Evolutionary conservation across 768 basidiomycete species (phyloP).

Genomic region (Leccinum boreale): DNA sequence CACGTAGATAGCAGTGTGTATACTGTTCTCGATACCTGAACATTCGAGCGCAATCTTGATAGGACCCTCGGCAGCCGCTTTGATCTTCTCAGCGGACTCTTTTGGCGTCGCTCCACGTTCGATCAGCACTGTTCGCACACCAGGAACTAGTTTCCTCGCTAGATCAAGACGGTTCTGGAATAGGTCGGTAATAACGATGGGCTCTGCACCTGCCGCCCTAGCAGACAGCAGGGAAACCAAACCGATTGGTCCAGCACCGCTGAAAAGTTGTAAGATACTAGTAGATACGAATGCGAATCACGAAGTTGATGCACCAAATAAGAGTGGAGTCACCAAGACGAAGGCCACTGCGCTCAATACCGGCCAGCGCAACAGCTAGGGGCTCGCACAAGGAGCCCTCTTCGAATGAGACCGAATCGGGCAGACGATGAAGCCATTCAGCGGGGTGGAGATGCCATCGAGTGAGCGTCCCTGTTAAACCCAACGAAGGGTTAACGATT

Average conservation of each 20-base stretch:
- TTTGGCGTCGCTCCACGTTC: conserved; percentile 43
- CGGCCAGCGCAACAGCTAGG: conserved; percentile 63
- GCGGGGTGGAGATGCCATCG: conserved; percentile 67
- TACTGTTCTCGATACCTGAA: conserved; percentile 60
- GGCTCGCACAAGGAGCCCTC: conserved; percentile 70
- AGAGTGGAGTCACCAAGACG: conserved; percentile 62
- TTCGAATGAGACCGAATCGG: conserved; percentile 59
- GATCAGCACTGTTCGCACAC: conserved; percentile 56
- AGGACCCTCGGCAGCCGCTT: conserved; percentile 45
- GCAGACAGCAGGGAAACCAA: conserved; percentile 60
- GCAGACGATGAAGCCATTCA: conserved; percentile 65
- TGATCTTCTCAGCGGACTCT: conserved; percentile 51
- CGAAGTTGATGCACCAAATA: conserved; percentile 45
- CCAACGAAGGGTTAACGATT: background rate
- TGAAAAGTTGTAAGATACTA: conserved; percentile 25
- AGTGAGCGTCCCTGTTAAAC: conserved; percentile 57
- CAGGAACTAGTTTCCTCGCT: conserved; percentile 57
- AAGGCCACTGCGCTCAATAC: conserved; percentile 61
- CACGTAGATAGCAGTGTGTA: conserved; percentile 58
- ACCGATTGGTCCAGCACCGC: conserved; percentile 69
- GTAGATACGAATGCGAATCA: background rate
- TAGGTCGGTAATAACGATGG: conserved; percentile 66
- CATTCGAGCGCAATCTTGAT: conserved; percentile 59
- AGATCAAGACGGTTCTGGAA: conserved; percentile 65
- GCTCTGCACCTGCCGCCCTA: conserved; percentile 66